A percentile compares a stretch with the other conserved stretches of the same genome.
These are phyloP conservation scores for Mrakiaceae sp. DNA, from an alignment of 1,284 basidiomycete species.

Conservation along the genomic window DNA sequence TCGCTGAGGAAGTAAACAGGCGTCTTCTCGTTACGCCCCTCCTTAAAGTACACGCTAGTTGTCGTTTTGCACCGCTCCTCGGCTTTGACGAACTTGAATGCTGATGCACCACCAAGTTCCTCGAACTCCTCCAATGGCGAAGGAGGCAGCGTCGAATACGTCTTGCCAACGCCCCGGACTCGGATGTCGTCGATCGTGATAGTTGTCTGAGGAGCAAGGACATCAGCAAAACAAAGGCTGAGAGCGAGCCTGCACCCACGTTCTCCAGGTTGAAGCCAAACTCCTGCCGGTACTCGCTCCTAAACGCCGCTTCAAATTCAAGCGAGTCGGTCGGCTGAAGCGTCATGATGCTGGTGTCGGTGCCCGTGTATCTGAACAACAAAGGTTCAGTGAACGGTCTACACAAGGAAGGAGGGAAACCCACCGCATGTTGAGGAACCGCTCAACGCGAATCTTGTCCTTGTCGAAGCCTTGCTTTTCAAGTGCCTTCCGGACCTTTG, in stretches of 20 bases:
- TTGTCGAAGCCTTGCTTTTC: constrained; percentile 65
- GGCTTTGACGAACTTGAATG: background rate
- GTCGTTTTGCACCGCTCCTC: background rate
- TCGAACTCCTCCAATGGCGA: constrained; percentile 5
- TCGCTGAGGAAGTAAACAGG: constrained; percentile 2
- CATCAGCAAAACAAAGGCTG: background rate
- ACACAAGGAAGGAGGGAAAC: no score
- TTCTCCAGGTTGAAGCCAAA: constrained; percentile 80
- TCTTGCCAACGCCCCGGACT: constrained; percentile 36
- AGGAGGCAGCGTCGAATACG: background rate
- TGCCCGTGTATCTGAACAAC: constrained; percentile 37
- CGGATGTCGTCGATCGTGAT: constrained; percentile 88
- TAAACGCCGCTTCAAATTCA: constrained; percentile 72
- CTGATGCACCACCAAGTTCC: no score
- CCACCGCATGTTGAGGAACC: constrained; percentile 83
- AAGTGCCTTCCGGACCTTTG: constrained; percentile 55
- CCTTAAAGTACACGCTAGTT: constrained; percentile 2
- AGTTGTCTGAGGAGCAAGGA: constrained; percentile 21
- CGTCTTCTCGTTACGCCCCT: background rate
- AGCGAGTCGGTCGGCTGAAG: constrained; percentile 42
- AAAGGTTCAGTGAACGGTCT: constrained; percentile 40
- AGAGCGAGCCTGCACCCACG: constrained; percentile 37
- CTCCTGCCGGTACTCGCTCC: constrained; percentile 60
- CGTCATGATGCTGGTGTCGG: constrained; percentile 66
- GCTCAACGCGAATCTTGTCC: constrained; percentile 57